Evolutionary conservation across 2,329 filamentous ascomycete genomes (phyloP).

Genomic region (Hypoxylon sp.): DNA sequence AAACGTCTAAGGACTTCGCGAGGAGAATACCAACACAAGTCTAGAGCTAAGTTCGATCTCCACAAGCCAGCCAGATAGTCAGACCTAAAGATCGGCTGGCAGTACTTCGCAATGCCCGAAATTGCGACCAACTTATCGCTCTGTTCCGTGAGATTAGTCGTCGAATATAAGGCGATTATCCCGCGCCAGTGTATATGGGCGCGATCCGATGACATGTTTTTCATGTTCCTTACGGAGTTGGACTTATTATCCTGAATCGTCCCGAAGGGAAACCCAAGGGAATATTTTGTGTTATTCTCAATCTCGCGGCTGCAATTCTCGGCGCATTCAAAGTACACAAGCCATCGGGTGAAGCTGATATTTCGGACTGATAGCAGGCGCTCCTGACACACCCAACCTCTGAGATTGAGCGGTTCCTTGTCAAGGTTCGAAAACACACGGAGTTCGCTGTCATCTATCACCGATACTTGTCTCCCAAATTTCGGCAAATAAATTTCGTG

Average conservation of each 20-base stretch:
- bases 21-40: constrained; percentile 3
- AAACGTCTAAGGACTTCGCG: neutral
- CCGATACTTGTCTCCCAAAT: neutral
- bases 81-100: neutral
- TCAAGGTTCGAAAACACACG: neutral
- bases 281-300: too few relatives aligned
- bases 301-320: constrained; percentile 14
- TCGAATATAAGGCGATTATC: constrained; percentile 6
- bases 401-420: constrained; percentile 1
- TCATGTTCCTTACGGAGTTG: neutral
- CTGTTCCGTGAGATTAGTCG: neutral
- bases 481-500: neutral
- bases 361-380: constrained; percentile 17
- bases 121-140: constrained; percentile 11
- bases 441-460: neutral
- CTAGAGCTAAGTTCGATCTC: neutral
- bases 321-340: constrained; percentile 20
- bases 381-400: constrained; percentile 23
- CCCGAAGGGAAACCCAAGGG: too few relatives aligned
- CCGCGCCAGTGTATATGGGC: neutral
- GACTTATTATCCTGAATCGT: too few relatives aligned
- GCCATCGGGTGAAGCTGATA: constrained; percentile 12
- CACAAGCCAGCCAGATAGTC: constrained; percentile 23
- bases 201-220: neutral
- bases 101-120: constrained; percentile 13